A percentile compares a stretch with the other conserved stretches of the same genome.
Conservation (phyloP, 1,284 basidiomycete species). For the Ustilago hordei region DNA sequence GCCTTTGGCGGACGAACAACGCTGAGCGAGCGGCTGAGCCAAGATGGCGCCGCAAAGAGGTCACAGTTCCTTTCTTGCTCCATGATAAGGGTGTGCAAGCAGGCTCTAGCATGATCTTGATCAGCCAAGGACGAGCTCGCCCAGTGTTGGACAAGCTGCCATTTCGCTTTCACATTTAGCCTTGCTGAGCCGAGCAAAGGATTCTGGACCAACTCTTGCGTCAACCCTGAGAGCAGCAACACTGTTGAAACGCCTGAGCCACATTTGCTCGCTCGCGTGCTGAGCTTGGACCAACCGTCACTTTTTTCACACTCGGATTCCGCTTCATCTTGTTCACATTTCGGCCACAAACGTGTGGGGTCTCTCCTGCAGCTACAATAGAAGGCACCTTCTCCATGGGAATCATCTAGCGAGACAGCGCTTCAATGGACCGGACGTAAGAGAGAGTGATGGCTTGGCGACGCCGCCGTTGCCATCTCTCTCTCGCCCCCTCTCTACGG, state of each 20-base stretch:
- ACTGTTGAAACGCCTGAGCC: not conserved
- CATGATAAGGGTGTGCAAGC: no score
- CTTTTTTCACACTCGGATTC: not conserved
- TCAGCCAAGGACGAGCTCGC: not conserved
- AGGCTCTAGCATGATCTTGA: no score
- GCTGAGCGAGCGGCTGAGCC: not conserved
- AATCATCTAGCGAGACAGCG: not conserved
- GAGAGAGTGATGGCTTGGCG: not conserved
- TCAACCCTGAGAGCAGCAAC: not conserved
- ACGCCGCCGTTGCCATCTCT: slow-evolving; percentile 4
- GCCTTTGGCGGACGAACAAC: not conserved
- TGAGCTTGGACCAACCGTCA: slow-evolving; percentile 4
- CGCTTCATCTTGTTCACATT: not conserved
- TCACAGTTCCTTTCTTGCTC: not conserved
- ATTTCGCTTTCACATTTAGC: not conserved
- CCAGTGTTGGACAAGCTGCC: not conserved
- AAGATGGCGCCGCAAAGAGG: not conserved
- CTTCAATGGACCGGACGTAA: not conserved
- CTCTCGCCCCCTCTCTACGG: slow-evolving; percentile 2
- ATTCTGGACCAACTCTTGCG: slow-evolving; percentile 12
- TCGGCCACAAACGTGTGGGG: slow-evolving; percentile 9
- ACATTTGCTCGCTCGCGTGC: not conserved
- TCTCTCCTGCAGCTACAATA: slow-evolving; percentile 12
- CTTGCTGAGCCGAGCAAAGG: not conserved
- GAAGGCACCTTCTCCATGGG: slow-evolving; percentile 7